Conservation (phyloP, 192 early-diverging fungal species). For the Lobosporangium transversale region DNA sequence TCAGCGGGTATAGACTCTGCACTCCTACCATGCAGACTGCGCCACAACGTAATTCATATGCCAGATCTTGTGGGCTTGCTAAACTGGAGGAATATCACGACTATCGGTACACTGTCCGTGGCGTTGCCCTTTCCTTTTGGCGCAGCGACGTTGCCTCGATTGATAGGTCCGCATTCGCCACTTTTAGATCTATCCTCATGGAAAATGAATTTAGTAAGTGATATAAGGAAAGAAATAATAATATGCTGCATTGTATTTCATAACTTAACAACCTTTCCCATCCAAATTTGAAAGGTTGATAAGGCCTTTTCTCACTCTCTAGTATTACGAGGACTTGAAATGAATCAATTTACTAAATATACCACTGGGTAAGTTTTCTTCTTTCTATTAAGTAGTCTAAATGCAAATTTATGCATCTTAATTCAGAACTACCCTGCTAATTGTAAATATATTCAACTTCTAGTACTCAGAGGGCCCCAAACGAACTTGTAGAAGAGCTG, state of each 20-base stretch:
- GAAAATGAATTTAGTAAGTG: constrained; percentile 17
- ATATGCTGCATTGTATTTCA: too few relatives aligned
- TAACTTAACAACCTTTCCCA: not conserved
- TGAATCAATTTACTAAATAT: constrained; percentile 31
- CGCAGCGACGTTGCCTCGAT: constrained; percentile 2
- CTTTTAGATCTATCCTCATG: constrained; percentile 24
- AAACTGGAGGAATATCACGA: constrained; percentile 59
- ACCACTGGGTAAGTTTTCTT: constrained; percentile 23
- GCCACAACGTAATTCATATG: constrained; percentile 31
- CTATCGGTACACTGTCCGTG: constrained; percentile 46
- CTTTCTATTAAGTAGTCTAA: too few relatives aligned
- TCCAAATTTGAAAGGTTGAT: too few relatives aligned
- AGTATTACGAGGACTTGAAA: constrained; percentile 37
- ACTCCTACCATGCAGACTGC: constrained; percentile 26
- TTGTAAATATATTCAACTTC: not conserved
- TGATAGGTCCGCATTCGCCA: constrained; percentile 24
- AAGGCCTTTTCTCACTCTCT: constrained; percentile 45
- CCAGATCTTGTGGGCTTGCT: constrained; percentile 44
- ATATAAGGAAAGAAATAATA: not conserved
- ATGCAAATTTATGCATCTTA: too few relatives aligned
- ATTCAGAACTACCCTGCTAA: too few relatives aligned
- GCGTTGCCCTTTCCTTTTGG: constrained; percentile 56
- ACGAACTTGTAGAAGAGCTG: constrained; percentile 36
- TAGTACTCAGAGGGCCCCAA: constrained; percentile 31
- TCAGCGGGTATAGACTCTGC: constrained; percentile 64